Percentiles rank a stretch among this genome's conserved stretches.
These are phyloP conservation scores for Leccinum subrobustum DNA, from an alignment of 1,284 basidiomycete species.

Conservation along the genomic window DNA sequence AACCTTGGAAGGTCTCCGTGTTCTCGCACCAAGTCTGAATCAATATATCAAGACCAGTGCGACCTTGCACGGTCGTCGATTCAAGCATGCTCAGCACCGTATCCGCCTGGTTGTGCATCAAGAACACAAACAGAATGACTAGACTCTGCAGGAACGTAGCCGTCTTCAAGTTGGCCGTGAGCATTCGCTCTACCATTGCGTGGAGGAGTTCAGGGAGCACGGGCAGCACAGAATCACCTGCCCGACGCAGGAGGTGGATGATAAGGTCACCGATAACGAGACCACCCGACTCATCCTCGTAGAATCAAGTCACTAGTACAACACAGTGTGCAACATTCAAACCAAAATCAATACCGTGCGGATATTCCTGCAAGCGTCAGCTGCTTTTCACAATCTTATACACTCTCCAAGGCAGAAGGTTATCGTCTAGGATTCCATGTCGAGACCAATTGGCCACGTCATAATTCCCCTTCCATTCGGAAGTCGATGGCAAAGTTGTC, in stretches of 20 bases:
- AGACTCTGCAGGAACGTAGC: constrained; percentile 90
- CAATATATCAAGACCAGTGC: constrained; percentile 75
- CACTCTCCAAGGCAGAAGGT: no score
- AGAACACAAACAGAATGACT: constrained; percentile 89
- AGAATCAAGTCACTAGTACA: no score
- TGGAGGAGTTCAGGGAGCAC: constrained; percentile 85
- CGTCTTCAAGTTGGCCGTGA: constrained; percentile 31
- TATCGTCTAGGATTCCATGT: no score
- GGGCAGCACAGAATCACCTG: constrained; percentile 74
- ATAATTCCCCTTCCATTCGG: no score
- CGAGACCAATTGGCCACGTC: no score
- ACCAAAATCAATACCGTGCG: no score
- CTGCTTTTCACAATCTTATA: no score
- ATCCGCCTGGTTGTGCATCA: constrained; percentile 82
- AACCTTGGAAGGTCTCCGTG: constrained; percentile 90
- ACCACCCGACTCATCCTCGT: constrained; percentile 84
- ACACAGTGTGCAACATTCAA: no score
- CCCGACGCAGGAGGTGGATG: constrained; percentile 84
- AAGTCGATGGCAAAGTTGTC: no score
- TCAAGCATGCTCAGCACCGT: constrained; percentile 77
- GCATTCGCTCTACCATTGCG: constrained; percentile 81
- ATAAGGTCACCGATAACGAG: constrained; percentile 93
- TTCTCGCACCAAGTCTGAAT: constrained; percentile 93
- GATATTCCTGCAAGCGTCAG: no score
- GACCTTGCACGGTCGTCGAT: constrained; percentile 53